These are phyloP conservation scores for Podila clonocystis DNA, from an alignment of 192 early-diverging fungal species.

Conservation along the genomic window DNA sequence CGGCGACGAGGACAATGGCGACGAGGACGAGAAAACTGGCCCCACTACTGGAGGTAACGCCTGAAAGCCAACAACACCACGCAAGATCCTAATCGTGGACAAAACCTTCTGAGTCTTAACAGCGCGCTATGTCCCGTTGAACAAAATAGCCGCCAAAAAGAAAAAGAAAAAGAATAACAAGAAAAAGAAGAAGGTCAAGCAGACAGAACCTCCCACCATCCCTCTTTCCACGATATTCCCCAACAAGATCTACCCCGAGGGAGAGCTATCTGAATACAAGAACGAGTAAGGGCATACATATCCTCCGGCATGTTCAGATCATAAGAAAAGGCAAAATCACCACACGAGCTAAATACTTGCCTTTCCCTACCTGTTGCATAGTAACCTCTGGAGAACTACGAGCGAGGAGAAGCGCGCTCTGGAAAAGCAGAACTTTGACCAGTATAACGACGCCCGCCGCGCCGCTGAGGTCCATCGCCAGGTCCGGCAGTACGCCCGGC, in stretches of 20 bases:
- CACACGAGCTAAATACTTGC: neutral
- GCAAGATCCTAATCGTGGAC: neutral
- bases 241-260: slow-evolving; percentile 79
- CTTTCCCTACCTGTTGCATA: slow-evolving; percentile 24
- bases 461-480: slow-evolving; percentile 96
- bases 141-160: slow-evolving; percentile 22
- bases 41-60: neutral
- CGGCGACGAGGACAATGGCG: neutral
- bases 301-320: neutral
- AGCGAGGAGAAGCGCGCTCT: slow-evolving; percentile 90
- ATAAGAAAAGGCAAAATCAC: neutral
- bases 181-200: slow-evolving; percentile 47
- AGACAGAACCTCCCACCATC: slow-evolving; percentile 72
- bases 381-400: slow-evolving; percentile 89
- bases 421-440: slow-evolving; percentile 76
- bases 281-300: slow-evolving; percentile 69
- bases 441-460: slow-evolving; percentile 83
- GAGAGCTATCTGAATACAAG: slow-evolving; percentile 85
- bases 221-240: slow-evolving; percentile 88
- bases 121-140: too few relatives aligned
- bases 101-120: neutral
- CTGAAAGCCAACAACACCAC: too few relatives aligned
- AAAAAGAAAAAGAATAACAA: slow-evolving; percentile 52
- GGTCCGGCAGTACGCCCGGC: slow-evolving; percentile 84
- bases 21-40: neutral